Evolutionary conservation across 768 basidiomycete genomes (phyloP), one percentile per base, ranked within the genome.

Genomic region (Trametes cubensis): DNA sequence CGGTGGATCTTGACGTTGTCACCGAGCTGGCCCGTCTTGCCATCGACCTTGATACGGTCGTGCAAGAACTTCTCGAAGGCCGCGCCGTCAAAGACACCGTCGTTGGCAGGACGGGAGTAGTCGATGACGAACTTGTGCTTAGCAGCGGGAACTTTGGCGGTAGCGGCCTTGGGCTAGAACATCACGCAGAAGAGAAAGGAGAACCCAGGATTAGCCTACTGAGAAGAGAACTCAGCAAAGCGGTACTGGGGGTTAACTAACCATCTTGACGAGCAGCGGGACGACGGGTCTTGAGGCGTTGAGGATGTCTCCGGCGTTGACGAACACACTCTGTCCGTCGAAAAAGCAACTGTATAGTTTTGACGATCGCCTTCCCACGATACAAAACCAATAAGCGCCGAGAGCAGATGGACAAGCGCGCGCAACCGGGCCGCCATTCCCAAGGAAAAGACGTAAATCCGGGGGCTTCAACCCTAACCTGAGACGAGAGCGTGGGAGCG

Each of bases 221-320:
- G 90, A 91, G 90, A 91, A 89, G 86, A 73, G 69, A 81, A 83
- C 90, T 90, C 89, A 92, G 89, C 89, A 91, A 90, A 90, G 89
- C 89, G 73, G 78, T 81, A 82, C 81, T 81, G 75, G 75, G 78
- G 66, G 59, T 48, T 60, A 64, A 89, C 88, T 87, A 72, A 91
- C 89, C 89, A 91, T 91, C 73, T 79, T 81, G 81, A 75, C 53
- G 67, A 67, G 53, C 53, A 60, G 49, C 54, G 61, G 58, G 63
- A 50, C 46, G 57, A 55, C 42, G 64, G 40, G 60, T 59, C 60
- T 64, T 64, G 63, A 65, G 63, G 66, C 59, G 68, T 60, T 58
- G 72, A 73, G 66, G 72, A 61, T 71, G 66, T 64, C 62, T 39
- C 15, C 26, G 40, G 48, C 60, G 56, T 40, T 46, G 65, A 56